A percentile compares a stretch with the other conserved stretches of the same genome.
Conservation (phyloP, 768 basidiomycete genomes). For the Naganishia vishniacii region DNA sequence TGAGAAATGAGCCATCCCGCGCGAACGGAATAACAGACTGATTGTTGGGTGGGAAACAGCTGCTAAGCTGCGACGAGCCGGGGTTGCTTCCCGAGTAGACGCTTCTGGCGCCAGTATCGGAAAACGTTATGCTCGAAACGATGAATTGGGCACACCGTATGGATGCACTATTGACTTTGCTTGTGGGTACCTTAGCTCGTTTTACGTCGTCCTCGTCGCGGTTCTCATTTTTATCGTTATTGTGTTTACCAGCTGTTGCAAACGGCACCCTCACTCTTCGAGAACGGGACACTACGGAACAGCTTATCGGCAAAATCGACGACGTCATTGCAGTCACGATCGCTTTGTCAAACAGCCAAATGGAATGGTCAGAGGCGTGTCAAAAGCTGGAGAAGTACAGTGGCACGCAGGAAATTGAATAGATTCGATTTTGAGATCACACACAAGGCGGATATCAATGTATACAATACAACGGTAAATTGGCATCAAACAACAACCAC, state of each 20-base stretch:
- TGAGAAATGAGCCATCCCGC: constrained; percentile 53
- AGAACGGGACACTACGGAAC: constrained; percentile 90
- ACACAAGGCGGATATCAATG: background rate
- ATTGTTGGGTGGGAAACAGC: constrained; percentile 54
- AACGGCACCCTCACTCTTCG: constrained; percentile 91
- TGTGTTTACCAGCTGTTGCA: constrained; percentile 61
- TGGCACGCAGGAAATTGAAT: constrained; percentile 72
- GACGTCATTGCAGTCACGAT: constrained; percentile 75
- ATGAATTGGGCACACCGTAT: constrained; percentile 96
- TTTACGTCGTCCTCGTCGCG: too few relatives aligned
- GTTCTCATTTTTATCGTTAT: too few relatives aligned
- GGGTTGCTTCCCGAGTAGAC: constrained; percentile 88
- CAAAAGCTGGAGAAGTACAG: constrained; percentile 68
- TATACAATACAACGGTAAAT: too few relatives aligned
- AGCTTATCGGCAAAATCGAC: constrained; percentile 83
- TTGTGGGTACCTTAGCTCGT: constrained; percentile 52
- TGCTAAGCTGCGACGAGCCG: constrained; percentile 74
- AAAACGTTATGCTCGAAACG: constrained; percentile 93
- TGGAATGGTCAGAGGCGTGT: constrained; percentile 74
- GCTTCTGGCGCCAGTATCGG: constrained; percentile 93
- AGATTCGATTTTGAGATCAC: background rate
- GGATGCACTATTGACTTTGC: constrained; percentile 96
- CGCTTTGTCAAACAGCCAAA: constrained; percentile 67
- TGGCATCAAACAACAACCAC: too few relatives aligned
- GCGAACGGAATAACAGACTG: background rate